Percentiles rank a stretch among this genome's conserved stretches.
phyloP scores from a whole-genome alignment of 2,329 filamentous ascomycete genomes.

The Epichloe scottii region DNA sequence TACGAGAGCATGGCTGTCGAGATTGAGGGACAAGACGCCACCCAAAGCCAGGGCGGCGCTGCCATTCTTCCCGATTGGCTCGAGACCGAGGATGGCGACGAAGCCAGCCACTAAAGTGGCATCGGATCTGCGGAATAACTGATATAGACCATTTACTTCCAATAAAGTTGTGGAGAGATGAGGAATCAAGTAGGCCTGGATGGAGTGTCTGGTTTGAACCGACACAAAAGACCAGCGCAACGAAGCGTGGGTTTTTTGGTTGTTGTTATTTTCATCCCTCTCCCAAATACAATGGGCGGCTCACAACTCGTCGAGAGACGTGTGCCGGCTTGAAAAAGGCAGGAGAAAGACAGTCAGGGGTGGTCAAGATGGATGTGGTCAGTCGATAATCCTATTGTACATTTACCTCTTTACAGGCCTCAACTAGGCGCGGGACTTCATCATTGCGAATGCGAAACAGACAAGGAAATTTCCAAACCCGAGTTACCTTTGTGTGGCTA shows the following conservation, averaged over 20 bases:
- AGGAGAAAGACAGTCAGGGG: neutral
- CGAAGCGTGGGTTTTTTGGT: neutral
- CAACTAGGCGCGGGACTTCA: slow-evolving; percentile 19
- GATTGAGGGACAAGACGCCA: slow-evolving; percentile 71
- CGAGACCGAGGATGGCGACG: slow-evolving; percentile 59
- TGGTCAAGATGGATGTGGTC: slow-evolving; percentile 8
- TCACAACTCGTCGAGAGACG: neutral
- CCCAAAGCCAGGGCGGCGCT: slow-evolving; percentile 42
- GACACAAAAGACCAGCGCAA: neutral
- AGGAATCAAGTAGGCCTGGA: neutral
- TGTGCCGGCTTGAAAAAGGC: neutral
- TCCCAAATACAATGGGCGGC: neutral
- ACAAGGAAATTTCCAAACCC: neutral
- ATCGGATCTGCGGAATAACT: neutral
- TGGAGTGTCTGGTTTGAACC: neutral
- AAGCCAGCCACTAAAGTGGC: slow-evolving; percentile 32
- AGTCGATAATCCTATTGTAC: slow-evolving; percentile 24
- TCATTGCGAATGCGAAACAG: slow-evolving; percentile 5
- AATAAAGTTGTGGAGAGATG: neutral
- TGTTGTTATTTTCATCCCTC: neutral
- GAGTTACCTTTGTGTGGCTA: neutral
- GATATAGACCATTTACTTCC: neutral
- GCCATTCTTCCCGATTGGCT: slow-evolving; percentile 62
- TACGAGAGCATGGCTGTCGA: slow-evolving; percentile 94
- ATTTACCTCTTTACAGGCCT: slow-evolving; percentile 23